Evolutionary conservation across 1,139 yeast genomes (phyloP).

Genomic region (Pneumocystis carinii): DNA sequence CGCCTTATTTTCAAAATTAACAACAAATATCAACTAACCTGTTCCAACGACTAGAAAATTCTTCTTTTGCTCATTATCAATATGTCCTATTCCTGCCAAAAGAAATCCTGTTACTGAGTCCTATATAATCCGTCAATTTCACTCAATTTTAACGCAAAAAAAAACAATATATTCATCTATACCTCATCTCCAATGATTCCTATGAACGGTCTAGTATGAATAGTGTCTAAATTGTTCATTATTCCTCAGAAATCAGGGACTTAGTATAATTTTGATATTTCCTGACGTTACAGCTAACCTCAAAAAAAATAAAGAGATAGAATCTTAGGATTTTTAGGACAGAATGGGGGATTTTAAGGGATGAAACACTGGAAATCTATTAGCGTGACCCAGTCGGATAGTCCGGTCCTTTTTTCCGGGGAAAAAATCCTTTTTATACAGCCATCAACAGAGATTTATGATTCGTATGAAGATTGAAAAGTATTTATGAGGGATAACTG

Average conservation of each 20-base stretch:
- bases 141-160: not conserved
- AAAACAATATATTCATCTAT: not conserved
- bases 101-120: conserved; percentile 93
- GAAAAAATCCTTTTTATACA: conserved; percentile 31
- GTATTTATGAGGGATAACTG: conserved; percentile 30
- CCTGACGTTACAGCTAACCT: not conserved
- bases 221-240: not conserved
- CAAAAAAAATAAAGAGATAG: not conserved
- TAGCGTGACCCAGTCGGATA: conserved; percentile 33
- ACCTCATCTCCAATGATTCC: conserved; percentile 89
- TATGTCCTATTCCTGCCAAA: conserved; percentile 91
- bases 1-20: not conserved
- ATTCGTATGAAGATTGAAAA: conserved; percentile 17
- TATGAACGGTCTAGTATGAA: conserved; percentile 38
- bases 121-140: conserved; percentile 13
- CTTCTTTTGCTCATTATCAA: conserved; percentile 49
- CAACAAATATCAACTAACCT: conserved; percentile 18
- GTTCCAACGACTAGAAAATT: conserved; percentile 73
- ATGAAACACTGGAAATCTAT: conserved; percentile 29
- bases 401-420: conserved; percentile 31
- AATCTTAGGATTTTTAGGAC: not conserved
- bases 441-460: conserved; percentile 24
- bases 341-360: not conserved
- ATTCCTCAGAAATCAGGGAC: not conserved
- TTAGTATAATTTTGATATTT: not conserved